These are phyloP conservation scores for Phaeolepiota aurea DNA, from an alignment of 768 basidiomycete genomes.

Conservation along the genomic window DNA sequence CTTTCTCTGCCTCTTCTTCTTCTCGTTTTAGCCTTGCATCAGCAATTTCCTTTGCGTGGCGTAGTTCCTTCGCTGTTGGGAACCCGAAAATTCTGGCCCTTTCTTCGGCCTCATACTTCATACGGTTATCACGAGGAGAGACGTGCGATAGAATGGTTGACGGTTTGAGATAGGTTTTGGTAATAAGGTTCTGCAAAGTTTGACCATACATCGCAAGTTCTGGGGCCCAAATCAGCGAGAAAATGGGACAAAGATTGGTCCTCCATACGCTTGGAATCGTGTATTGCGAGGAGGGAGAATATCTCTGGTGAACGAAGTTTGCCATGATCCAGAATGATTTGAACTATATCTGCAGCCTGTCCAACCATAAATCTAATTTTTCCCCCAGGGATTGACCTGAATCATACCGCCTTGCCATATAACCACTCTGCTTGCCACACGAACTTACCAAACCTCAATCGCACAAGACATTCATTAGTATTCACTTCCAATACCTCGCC, in stretches of 20 bases:
- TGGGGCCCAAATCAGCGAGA: constrained; percentile 6
- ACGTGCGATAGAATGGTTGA: constrained; percentile 71
- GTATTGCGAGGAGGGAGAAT: constrained; percentile 36
- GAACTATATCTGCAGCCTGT: constrained; percentile 72
- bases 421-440: constrained; percentile 64
- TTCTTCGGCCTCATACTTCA: constrained; percentile 76
- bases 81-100: constrained; percentile 66
- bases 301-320: constrained; percentile 77
- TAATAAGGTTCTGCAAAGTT: constrained; percentile 63
- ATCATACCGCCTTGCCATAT: constrained; percentile 63
- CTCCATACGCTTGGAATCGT: constrained; percentile 50
- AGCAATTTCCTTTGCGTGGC: constrained; percentile 63
- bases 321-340: constrained; percentile 74
- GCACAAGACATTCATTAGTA: constrained; percentile 70
- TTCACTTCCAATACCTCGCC: constrained; percentile 79
- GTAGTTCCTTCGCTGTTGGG: constrained; percentile 73
- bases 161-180: constrained; percentile 66
- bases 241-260: not conserved
- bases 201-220: constrained; percentile 42
- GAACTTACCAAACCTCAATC: constrained; percentile 78
- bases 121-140: constrained; percentile 73
- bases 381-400: no score
- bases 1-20: constrained; percentile 65
- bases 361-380: no score
- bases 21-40: constrained; percentile 55